A percentile compares a stretch with the other conserved stretches of the same genome.
These are phyloP conservation scores for Ogataea ramenticola DNA, from an alignment of 805 yeast species.

Conservation along the genomic window DNA sequence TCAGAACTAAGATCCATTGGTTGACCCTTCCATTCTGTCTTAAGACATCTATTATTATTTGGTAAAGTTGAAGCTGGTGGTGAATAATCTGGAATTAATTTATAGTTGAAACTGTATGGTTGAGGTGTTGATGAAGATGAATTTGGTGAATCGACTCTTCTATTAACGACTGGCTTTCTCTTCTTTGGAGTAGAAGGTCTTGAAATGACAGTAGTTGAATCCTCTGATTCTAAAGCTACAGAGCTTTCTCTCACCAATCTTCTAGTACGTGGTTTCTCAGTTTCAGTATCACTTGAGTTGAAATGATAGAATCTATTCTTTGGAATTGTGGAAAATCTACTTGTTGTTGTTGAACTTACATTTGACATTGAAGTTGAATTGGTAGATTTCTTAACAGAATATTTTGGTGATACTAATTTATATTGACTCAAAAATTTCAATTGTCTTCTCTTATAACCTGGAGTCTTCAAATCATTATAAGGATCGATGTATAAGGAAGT, in stretches of 20 bases:
- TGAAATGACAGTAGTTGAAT: conserved; percentile 17
- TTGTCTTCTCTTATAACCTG: conserved; percentile 42
- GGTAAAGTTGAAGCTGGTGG: conserved; percentile 67
- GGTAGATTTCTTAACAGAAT: background rate
- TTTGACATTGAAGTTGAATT: background rate
- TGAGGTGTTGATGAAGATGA: conserved; percentile 29
- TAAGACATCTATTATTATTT: conserved; percentile 55
- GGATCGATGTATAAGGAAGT: conserved; percentile 45
- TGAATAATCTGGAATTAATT: conserved; percentile 73
- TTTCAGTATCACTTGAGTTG: conserved; percentile 26
- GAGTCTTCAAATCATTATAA: conserved; percentile 35
- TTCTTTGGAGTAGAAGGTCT: conserved; percentile 28
- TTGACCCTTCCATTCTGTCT: conserved; percentile 97
- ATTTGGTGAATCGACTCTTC: conserved; percentile 13
- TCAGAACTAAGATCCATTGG: conserved; percentile 86
- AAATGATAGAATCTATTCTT: conserved; percentile 18
- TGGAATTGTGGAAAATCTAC: conserved; percentile 21
- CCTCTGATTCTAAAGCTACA: conserved; percentile 22
- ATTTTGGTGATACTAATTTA: conserved; percentile 22
- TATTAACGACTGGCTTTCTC: conserved; percentile 25
- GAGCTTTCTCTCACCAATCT: conserved; percentile 38
- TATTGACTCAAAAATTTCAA: conserved; percentile 48
- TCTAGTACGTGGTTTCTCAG: conserved; percentile 55
- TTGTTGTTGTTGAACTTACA: conserved; percentile 9
- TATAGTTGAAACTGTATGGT: conserved; percentile 53